Percentiles rank a stretch among this genome's conserved stretches.
Conservation (phyloP, 305 asterid genomes). For the Fraxinus baroniana region DNA sequence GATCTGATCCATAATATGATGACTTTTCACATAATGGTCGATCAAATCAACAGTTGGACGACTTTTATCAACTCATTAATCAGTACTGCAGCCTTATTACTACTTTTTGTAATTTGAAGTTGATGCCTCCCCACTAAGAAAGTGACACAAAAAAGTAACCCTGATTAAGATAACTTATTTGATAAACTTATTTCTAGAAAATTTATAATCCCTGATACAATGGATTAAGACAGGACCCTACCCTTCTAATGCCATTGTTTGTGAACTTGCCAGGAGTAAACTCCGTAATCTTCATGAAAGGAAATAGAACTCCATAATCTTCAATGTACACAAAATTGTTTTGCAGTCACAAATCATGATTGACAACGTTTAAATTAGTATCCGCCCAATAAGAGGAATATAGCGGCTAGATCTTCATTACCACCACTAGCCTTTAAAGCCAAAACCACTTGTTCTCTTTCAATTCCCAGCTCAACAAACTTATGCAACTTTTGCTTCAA, state of each 20-base stretch:
- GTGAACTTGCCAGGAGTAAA: background rate
- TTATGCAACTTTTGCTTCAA: conserved; percentile 83
- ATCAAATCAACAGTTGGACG: conserved; percentile 24
- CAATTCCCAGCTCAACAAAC: conserved; percentile 87
- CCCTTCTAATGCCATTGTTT: background rate
- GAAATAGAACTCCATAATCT: too few relatives aligned
- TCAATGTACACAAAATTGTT: background rate
- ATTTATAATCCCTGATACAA: background rate
- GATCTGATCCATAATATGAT: conserved; percentile 32
- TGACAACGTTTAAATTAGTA: background rate
- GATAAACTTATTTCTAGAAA: background rate
- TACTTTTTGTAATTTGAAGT: background rate
- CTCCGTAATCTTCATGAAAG: background rate
- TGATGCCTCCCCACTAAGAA: conserved; percentile 63
- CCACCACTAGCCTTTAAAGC: conserved; percentile 77
- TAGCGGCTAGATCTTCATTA: conserved; percentile 91
- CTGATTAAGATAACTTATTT: background rate
- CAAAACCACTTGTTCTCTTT: conserved; percentile 72
- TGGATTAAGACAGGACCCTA: background rate
- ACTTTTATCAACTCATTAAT: background rate
- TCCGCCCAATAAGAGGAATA: conserved; percentile 50
- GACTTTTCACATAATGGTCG: background rate
- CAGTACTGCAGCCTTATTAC: conserved; percentile 10
- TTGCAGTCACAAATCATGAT: background rate
- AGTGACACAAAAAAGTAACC: conserved; percentile 19